Evolutionary conservation across 495 filamentous ascomycete genomes (phyloP).

Genomic region (Evansstolkia leycettana): DNA sequence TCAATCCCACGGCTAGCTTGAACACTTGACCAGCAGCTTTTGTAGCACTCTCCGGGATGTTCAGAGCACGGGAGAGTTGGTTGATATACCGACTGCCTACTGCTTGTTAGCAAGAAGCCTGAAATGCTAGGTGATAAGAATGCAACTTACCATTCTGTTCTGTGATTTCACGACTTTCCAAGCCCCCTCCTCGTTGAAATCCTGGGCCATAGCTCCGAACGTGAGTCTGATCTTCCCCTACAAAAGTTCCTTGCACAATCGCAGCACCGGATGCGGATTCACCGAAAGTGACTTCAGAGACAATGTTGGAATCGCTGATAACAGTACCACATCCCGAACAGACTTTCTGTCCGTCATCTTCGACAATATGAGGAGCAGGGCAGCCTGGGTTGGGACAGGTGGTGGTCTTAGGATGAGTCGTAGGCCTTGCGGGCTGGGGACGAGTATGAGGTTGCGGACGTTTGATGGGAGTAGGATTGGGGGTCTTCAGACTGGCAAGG

Average conservation of each 20-base stretch:
- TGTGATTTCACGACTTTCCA: conserved; percentile 58
- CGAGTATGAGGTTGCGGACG: conserved; percentile 24
- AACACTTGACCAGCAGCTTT: conserved; percentile 60
- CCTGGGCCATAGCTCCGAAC: conserved; percentile 47
- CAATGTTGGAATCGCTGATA: conserved; percentile 72
- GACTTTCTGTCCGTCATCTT: conserved; percentile 44
- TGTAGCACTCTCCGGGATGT: conserved; percentile 44
- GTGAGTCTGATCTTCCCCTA: conserved; percentile 68
- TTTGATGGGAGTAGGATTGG: conserved; percentile 23
- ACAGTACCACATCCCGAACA: conserved; percentile 78
- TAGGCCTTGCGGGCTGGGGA: conserved; percentile 21
- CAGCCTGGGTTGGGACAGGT: conserved; percentile 38
- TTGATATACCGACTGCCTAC: conserved; percentile 39
- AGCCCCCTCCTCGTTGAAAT: conserved; percentile 41
- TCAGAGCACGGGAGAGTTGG: conserved; percentile 35
- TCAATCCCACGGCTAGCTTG: conserved; percentile 56
- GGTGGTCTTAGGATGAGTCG: conserved; percentile 28
- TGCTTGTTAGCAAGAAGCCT: not conserved
- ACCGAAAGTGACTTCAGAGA: conserved; percentile 81
- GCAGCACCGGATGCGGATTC: conserved; percentile 74
- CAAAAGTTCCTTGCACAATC: conserved; percentile 78
- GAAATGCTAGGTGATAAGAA: not conserved
- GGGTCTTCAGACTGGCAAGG: conserved; percentile 27
- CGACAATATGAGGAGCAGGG: conserved; percentile 34
- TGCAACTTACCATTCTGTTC: conserved; percentile 44